Conservation (phyloP, 139 green algal genomes). For the Pleodorina starrii region DNA sequence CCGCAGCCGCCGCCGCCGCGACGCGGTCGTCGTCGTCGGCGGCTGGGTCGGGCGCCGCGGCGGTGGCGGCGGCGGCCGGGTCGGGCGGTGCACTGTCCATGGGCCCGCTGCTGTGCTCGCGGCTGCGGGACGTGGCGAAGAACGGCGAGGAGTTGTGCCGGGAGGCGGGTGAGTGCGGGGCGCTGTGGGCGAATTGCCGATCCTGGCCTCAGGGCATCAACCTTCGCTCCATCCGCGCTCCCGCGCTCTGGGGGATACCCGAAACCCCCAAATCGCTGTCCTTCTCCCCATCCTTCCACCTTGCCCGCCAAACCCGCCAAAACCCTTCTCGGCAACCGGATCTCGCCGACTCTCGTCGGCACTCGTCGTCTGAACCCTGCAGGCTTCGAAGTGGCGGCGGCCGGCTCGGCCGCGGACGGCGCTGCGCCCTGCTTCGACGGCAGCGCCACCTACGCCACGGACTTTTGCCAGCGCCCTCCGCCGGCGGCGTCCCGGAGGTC, state of each 20-base stretch:
- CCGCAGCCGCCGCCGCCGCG: too few species aligned
- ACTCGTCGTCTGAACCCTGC: not conserved
- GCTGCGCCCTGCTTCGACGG: constrained; percentile 18
- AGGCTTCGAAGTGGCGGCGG: not conserved
- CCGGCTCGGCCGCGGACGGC: not conserved
- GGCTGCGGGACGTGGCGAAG: constrained; percentile 19
- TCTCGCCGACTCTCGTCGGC: too few species aligned
- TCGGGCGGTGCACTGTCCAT: not conserved
- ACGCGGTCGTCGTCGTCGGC: too few species aligned
- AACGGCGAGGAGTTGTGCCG: constrained; percentile 34
- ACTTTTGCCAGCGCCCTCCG: constrained; percentile 18
- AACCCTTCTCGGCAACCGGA: too few species aligned
- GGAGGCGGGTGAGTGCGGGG: constrained; percentile 6
- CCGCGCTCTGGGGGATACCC: not conserved
- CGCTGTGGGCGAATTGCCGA: not conserved
- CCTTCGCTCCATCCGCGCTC: not conserved
- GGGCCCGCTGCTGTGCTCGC: constrained; percentile 27
- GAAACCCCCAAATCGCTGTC: not conserved
- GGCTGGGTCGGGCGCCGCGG: not conserved
- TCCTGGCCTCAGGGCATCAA: not conserved
- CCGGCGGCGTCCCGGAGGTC: not conserved
- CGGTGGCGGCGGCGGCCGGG: not conserved
- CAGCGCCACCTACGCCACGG: not conserved
- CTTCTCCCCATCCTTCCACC: not conserved
- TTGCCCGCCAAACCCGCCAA: not conserved